Evolutionary conservation across 2,329 filamentous ascomycete species (phyloP).

Genomic region (Exophiala sp.): DNA sequence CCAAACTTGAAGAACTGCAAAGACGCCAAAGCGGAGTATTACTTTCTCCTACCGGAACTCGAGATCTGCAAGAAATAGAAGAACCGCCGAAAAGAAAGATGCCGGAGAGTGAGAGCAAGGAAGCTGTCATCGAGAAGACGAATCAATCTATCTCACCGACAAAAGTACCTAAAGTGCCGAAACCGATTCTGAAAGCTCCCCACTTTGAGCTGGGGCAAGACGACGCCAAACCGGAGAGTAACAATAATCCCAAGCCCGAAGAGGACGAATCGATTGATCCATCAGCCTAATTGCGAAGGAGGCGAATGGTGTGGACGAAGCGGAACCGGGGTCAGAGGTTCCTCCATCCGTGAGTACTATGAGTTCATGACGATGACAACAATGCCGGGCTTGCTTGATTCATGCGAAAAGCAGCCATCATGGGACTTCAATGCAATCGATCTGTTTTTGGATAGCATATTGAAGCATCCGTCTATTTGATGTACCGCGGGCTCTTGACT

Average conservation of each 20-base stretch:
- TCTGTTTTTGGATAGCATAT: not conserved
- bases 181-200: constrained; percentile 28
- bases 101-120: constrained; percentile 26
- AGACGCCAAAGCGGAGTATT: constrained; percentile 60
- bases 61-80: constrained; percentile 12
- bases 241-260: too few species aligned
- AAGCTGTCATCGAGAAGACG: constrained; percentile 20
- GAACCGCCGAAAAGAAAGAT: constrained; percentile 29
- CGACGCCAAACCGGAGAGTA: not conserved
- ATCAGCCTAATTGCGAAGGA: not conserved
- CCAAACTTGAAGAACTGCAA: constrained; percentile 64
- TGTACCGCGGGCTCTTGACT: too few species aligned
- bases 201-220: constrained; percentile 24
- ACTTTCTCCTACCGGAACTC: constrained; percentile 31
- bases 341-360: not conserved
- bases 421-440: too few species aligned
- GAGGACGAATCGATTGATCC: constrained; percentile 1
- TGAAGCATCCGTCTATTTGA: too few species aligned
- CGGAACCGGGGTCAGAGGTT: not conserved
- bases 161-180: constrained; percentile 21
- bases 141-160: constrained; percentile 17
- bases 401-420: not conserved
- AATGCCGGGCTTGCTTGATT: not conserved
- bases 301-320: not conserved
- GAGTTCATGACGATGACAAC: not conserved